Base-by-base conservation (phyloP, 2,329 filamentous ascomycete species). In the Claviceps sp. region DNA sequence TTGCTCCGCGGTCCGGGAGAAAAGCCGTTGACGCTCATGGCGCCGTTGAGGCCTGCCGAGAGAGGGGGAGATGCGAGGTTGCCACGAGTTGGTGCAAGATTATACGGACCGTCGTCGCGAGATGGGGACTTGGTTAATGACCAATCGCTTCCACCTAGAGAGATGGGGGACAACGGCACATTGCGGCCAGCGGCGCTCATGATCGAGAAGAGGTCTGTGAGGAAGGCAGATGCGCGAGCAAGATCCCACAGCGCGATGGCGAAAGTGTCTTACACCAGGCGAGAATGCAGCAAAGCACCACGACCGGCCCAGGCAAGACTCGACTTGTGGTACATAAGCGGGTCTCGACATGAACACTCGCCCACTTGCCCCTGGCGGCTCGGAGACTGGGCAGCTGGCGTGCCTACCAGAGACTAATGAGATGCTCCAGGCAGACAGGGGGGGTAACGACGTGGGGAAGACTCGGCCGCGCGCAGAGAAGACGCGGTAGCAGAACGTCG, bases 71-170 rank as follows among this genome's bases (percentile, higher is more conserved):
- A 86, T 62, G 76, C 76, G 58, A 86, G 75, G 58, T 82, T 77
- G 58, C 75, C 74, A 60, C 73, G 79, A 69, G 65, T 75, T 6
- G 26, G 66, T 66, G 77, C n/a, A 47, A 37, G 19, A 63, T 64
- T 72, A 64, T 74, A 78, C 51, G 75, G 68, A 56, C 72, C 51
- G 53, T 78, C 72, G 64, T 72, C 74, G 63, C 75, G 62, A 56
- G 71, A 70, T 57, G 81, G 77, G 67, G 88, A 87, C 64, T 82
- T 82, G 57, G 79, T 78, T 60, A 84, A 76, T 48, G 85, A 86
- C 84, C 85, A 93, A 67, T 93, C 88, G 74, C 82, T 89, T 67
- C 84, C 87, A 67, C 85, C 84, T 76, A 87, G 73, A 71, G 87
- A 93, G 67, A 89, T 78, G 64, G 88, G 87, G 65, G 88, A 90